A percentile compares a stretch with the other conserved stretches of the same genome.
phyloP scores from a whole-genome alignment of 2,329 filamentous ascomycete genomes.

The Exophiala spinifera region DNA sequence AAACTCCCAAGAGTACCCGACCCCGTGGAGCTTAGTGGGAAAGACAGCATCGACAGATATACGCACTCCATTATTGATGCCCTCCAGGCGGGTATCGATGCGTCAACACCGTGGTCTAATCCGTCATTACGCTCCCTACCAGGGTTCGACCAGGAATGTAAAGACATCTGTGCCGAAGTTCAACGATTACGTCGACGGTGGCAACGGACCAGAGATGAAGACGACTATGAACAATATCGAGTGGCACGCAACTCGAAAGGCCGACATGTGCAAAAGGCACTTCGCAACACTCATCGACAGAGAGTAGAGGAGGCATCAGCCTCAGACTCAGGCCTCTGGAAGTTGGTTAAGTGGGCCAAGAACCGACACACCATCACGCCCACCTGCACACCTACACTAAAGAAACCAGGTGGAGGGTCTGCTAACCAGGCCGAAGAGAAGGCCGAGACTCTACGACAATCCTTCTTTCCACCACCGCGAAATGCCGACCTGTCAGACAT shows the following conservation, averaged over 20 bases:
- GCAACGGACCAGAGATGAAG: conserved; percentile 1
- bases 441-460: conserved; percentile 11
- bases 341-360: conserved; percentile 30
- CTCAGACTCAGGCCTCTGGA: conserved; percentile 27
- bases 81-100: conserved; percentile 26
- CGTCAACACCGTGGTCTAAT: conserved; percentile 30
- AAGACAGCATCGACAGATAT: conserved; percentile 24
- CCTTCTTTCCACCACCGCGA: conserved; percentile 23
- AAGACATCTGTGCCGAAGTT: conserved; percentile 2
- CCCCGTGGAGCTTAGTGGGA: conserved; percentile 6
- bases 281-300: conserved; percentile 24
- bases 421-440: conserved; percentile 11
- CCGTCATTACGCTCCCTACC: conserved; percentile 26
- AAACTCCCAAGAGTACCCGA: not conserved
- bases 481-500: not conserved
- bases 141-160: conserved; percentile 30
- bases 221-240: conserved; percentile 16
- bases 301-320: conserved; percentile 28
- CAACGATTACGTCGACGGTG: conserved; percentile 2
- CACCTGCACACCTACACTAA: conserved; percentile 15
- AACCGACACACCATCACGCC: conserved; percentile 20
- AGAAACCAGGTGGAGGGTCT: conserved; percentile 2
- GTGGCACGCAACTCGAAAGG: conserved; percentile 31
- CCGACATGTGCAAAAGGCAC: conserved; percentile 26
- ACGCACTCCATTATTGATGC: conserved; percentile 24